A percentile compares a stretch with the other conserved stretches of the same genome.
Conservation (phyloP, 2,329 filamentous ascomycete species). For the Sporothrix curviconia region DNA sequence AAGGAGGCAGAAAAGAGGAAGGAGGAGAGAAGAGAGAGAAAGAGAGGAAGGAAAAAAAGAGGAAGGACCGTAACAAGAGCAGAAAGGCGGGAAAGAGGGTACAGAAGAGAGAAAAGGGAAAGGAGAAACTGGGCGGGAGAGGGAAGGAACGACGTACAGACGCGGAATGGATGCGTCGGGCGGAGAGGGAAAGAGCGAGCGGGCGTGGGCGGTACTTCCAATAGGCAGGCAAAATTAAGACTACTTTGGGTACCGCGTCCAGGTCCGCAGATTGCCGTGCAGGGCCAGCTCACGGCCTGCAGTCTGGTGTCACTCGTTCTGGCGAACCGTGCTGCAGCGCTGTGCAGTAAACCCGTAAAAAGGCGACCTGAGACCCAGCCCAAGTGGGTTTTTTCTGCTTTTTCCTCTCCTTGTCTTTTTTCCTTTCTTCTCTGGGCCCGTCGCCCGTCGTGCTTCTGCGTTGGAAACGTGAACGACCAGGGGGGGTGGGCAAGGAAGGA, state of each 20-base stretch:
- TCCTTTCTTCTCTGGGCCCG: neutral
- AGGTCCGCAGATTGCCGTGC: slow-evolving; percentile 15
- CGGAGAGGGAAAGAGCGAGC: slow-evolving; percentile 10
- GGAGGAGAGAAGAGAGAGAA: slow-evolving; percentile 1
- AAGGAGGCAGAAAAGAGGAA: slow-evolving; percentile 7
- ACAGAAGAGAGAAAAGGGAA: slow-evolving; percentile 1
- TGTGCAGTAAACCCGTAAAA: slow-evolving; percentile 9
- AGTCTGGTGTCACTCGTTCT: neutral
- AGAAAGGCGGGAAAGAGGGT: neutral
- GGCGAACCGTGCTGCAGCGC: slow-evolving; percentile 2
- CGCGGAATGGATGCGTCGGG: slow-evolving; percentile 14
- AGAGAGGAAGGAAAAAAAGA: slow-evolving; percentile 5
- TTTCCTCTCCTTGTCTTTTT: neutral
- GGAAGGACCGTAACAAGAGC: neutral
- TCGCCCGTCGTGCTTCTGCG: neutral
- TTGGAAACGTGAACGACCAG: slow-evolving; percentile 11
- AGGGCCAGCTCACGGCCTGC: slow-evolving; percentile 6
- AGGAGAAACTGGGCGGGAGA: neutral
- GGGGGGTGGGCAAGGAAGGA: slow-evolving; percentile 13
- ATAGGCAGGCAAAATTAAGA: slow-evolving; percentile 6
- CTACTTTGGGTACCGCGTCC: slow-evolving; percentile 7
- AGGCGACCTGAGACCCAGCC: slow-evolving; percentile 13
- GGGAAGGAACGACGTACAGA: slow-evolving; percentile 11
- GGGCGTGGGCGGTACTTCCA: neutral
- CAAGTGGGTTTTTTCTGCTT: slow-evolving; percentile 9